These are phyloP conservation scores for Pestalotiopsis sp. DNA, from an alignment of 2,329 filamentous ascomycete species.

Conservation along the genomic window DNA sequence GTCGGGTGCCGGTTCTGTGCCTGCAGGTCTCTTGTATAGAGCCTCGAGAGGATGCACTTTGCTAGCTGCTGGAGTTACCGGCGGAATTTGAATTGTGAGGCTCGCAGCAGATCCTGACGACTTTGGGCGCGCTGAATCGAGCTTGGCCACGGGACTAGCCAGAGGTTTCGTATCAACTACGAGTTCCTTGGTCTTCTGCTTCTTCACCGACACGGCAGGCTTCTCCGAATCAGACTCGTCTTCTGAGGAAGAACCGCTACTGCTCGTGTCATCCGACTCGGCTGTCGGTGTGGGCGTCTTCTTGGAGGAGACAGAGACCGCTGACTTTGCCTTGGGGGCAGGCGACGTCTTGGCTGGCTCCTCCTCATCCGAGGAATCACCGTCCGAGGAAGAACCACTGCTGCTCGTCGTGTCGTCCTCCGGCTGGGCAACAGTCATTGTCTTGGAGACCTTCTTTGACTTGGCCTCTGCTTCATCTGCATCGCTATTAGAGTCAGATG, in stretches of 20 bases:
- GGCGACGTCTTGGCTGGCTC: slow-evolving; percentile 19
- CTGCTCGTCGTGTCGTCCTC: slow-evolving; percentile 39
- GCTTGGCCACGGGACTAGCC: slow-evolving; percentile 25
- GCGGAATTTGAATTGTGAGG: slow-evolving; percentile 59
- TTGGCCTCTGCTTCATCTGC: slow-evolving; percentile 16
- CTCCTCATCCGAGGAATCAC: slow-evolving; percentile 22
- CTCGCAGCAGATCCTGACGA: slow-evolving; percentile 53
- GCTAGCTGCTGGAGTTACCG: slow-evolving; percentile 43
- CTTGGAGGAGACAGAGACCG: not conserved
- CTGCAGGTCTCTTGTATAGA: slow-evolving; percentile 77
- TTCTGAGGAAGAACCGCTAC: slow-evolving; percentile 35
- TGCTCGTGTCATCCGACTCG: slow-evolving; percentile 33
- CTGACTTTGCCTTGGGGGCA: slow-evolving; percentile 20
- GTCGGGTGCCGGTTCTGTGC: slow-evolving; percentile 42
- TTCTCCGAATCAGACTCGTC: slow-evolving; percentile 17
- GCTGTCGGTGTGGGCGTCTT: not conserved
- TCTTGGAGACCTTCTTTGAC: not conserved
- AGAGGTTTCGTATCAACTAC: slow-evolving; percentile 21
- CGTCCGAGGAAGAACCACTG: slow-evolving; percentile 37
- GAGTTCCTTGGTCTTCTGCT: slow-evolving; percentile 17
- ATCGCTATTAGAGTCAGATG: slow-evolving; percentile 25
- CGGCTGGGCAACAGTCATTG: not conserved
- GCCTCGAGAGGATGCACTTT: slow-evolving; percentile 86
- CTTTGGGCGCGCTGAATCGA: slow-evolving; percentile 43
- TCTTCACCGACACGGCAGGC: not conserved